Base-by-base conservation (phyloP, 1,139 yeast genomes). In the Pichia sp. region DNA sequence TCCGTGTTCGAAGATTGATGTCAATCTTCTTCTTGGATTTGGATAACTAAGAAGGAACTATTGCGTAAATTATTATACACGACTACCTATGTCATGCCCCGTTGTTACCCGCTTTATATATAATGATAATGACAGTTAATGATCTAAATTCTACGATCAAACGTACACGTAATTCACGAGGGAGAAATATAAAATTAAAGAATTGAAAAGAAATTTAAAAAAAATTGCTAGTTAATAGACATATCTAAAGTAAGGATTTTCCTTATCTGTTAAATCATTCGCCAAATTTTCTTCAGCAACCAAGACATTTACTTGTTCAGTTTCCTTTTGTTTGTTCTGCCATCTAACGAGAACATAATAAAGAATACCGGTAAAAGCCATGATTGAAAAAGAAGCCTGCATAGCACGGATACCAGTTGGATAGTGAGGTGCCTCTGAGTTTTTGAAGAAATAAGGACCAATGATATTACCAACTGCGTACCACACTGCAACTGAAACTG, bases 401-500 rank as follows among this genome's bases (percentile, higher is more conserved):
- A 73, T 68, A 12, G 74, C 64, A 30, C 68, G 64, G 45, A 69
- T 68, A 11, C 77, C 79, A 4, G 71, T 68, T 12, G 57, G 58
- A 50, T 74, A 76, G 33, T 56, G 53, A 12, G 86, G 86, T 1
- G 76, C 75, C 51, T 77, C 74, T 6, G 51, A 49, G 0, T 63
- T 63, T 47, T 72, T 64, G 55, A 80, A 81, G 39, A 81, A 70
- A 53, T 79, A 86, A 2, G 91, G 86, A 0, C 88, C 89, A 37
- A 77, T 67, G 40, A 81, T 64, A 50, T 81, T 80, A 33, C 44
- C 44, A 14, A 89, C 84, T 23, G 75, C 72, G 47, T 83, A 77
- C 55, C 76, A 81, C 1, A 77, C 79, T 38, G 79, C 66, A 60
- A 81, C 71, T 32, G 72, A 68, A n/a, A 43, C 31, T 3, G 41